These are phyloP conservation scores for Fusarium oxysporum DNA, from an alignment of 2,329 filamentous ascomycete genomes.

Conservation along the genomic window DNA sequence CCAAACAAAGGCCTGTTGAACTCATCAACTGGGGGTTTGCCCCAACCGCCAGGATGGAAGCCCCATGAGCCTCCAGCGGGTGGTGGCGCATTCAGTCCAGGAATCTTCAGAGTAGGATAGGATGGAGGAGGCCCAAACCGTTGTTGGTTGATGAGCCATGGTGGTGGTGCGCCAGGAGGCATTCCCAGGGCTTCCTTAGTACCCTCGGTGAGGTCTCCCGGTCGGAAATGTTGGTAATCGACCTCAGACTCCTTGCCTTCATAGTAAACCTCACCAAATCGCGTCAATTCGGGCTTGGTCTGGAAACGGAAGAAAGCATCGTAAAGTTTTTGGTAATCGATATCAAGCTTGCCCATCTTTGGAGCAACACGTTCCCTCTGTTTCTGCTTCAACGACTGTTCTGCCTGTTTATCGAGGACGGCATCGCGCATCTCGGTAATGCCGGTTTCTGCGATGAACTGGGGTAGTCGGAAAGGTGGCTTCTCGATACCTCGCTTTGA, in stretches of 20 bases:
- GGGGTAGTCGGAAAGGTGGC: constrained; percentile 88
- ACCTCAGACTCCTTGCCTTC: constrained; percentile 99
- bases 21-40: constrained; percentile 95
- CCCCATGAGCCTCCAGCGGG: constrained; percentile 93
- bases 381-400: constrained; percentile 92
- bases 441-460: constrained; percentile 97
- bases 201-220: constrained; percentile 89
- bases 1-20: constrained; percentile 92
- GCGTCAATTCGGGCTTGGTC: constrained; percentile 92
- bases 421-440: constrained; percentile 99
- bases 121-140: constrained; percentile 92
- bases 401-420: constrained; percentile 93
- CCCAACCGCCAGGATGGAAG: constrained; percentile 94
- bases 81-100: constrained; percentile 92
- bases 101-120: constrained; percentile 94
- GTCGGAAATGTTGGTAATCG: constrained; percentile 88
- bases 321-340: constrained; percentile 98
- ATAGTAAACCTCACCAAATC: constrained; percentile 99
- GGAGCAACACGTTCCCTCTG: constrained; percentile 93
- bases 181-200: constrained; percentile 94
- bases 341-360: constrained; percentile 97
- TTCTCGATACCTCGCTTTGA: constrained; percentile 98
- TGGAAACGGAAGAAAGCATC: constrained; percentile 99
- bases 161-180: constrained; percentile 89
- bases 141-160: constrained; percentile 98